Evolutionary conservation across 2,329 filamentous ascomycete species (phyloP).

Genomic region (Calycina herbarum): DNA sequence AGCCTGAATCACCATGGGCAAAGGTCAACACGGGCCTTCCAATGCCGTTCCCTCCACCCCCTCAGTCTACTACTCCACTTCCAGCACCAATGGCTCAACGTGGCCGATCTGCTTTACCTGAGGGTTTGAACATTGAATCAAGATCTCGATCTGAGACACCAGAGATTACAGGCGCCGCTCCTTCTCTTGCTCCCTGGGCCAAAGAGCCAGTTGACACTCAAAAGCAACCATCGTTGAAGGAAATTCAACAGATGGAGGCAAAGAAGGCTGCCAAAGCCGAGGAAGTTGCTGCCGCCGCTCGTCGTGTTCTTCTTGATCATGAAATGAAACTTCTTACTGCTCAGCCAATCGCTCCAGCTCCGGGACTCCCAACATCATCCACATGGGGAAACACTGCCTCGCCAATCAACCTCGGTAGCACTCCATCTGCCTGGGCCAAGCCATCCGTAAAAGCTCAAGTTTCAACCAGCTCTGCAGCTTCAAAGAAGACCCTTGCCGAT

Average conservation of each 20-base stretch:
- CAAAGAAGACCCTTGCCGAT: constrained; percentile 89
- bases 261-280: constrained; percentile 89
- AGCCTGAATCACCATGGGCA: constrained; percentile 54
- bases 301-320: constrained; percentile 77
- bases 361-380: constrained; percentile 81
- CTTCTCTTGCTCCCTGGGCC: constrained; percentile 91
- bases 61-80: constrained; percentile 74
- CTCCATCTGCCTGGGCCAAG: constrained; percentile 50
- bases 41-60: constrained; percentile 69
- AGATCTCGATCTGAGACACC: constrained; percentile 80
- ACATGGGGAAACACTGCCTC: constrained; percentile 64
- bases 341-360: constrained; percentile 62
- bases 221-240: constrained; percentile 88
- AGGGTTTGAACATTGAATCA: constrained; percentile 62
- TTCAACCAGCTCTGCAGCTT: constrained; percentile 38
- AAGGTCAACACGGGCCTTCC: constrained; percentile 67
- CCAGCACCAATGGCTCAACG: constrained; percentile 88
- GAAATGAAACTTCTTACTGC: constrained; percentile 60
- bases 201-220: constrained; percentile 75
- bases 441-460: constrained; percentile 43
- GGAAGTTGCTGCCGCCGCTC: constrained; percentile 73
- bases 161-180: constrained; percentile 51
- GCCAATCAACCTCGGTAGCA: constrained; percentile 31
- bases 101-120: constrained; percentile 78
- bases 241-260: constrained; percentile 95